Conservation (phyloP, 257 asterid species). For the Handroanthus guayacan region DNA sequence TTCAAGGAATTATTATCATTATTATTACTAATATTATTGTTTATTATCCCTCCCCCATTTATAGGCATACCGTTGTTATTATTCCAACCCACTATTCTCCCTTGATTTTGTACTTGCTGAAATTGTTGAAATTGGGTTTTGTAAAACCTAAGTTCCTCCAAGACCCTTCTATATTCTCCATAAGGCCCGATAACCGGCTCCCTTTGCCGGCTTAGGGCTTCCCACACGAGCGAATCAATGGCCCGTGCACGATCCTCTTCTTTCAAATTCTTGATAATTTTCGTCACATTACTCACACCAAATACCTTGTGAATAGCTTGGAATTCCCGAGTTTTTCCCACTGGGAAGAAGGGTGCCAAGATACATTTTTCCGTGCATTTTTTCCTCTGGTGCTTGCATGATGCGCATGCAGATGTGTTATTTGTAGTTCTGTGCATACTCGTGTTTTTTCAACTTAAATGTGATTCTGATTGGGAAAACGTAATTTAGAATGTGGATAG, state of each 20-base stretch:
- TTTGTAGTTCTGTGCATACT: constrained; percentile 48
- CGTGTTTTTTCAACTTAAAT: background rate
- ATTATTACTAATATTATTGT: constrained; percentile 5
- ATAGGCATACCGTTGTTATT: constrained; percentile 35
- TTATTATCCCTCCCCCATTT: background rate
- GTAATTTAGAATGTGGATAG: no score
- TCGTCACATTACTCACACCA: constrained; percentile 80
- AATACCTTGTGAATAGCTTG: constrained; percentile 82
- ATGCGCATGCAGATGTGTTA: constrained; percentile 72
- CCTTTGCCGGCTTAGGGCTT: constrained; percentile 69
- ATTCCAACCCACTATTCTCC: constrained; percentile 53
- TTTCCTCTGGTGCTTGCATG: constrained; percentile 97
- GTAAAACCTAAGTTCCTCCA: constrained; percentile 66
- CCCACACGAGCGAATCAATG: constrained; percentile 82
- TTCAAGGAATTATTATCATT: constrained; percentile 25
- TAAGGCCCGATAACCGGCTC: constrained; percentile 72
- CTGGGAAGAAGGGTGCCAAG: constrained; percentile 80
- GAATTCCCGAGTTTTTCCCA: constrained; percentile 57
- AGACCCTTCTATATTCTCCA: constrained; percentile 62
- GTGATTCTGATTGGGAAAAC: background rate
- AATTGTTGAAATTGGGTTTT: constrained; percentile 54
- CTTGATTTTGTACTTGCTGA: constrained; percentile 45
- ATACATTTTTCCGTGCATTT: constrained; percentile 77
- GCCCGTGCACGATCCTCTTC: constrained; percentile 66
- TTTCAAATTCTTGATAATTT: constrained; percentile 50